Percentiles rank a stretch among this genome's conserved stretches.
phyloP scores from a whole-genome alignment of 1,284 basidiomycete species.

The Mycosarcoma maydis region DNA sequence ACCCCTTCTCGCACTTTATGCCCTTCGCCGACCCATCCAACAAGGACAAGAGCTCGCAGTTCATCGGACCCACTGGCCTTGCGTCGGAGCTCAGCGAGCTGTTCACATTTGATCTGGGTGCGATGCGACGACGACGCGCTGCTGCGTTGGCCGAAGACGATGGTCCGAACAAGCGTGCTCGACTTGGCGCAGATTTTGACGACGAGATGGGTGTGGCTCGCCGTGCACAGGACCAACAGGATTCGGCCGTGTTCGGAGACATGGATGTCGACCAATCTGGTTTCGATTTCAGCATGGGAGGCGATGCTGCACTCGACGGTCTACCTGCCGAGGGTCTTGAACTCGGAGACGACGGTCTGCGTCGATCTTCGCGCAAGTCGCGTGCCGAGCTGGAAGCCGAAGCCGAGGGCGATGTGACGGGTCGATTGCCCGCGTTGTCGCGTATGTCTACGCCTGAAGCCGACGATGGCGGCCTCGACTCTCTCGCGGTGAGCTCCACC shows the following conservation, averaged over 20 bases:
- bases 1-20: conserved; percentile 84
- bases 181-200: conserved; percentile 34
- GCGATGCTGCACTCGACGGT: conserved; percentile 27
- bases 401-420: conserved; percentile 27
- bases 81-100: conserved; percentile 81
- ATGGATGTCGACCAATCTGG: conserved; percentile 29
- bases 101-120: conserved; percentile 79
- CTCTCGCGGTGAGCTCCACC: conserved; percentile 74
- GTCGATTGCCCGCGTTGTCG: conserved; percentile 49
- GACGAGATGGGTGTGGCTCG: conserved; percentile 66
- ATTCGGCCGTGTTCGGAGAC: conserved; percentile 44
- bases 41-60: conserved; percentile 72
- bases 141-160: conserved; percentile 67
- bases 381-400: conserved; percentile 31
- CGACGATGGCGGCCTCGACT: conserved; percentile 72
- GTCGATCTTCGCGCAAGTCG: conserved; percentile 40
- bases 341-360: conserved; percentile 36
- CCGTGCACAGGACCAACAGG: conserved; percentile 26
- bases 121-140: conserved; percentile 58
- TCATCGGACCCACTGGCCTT: conserved; percentile 81
- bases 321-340: conserved; percentile 36
- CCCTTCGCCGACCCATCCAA: conserved; percentile 72
- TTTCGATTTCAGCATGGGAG: conserved; percentile 32
- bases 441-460: conserved; percentile 70
- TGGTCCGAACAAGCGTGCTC: conserved; percentile 58